Evolutionary conservation across 2,329 filamentous ascomycete species (phyloP), one percentile per base, ranked within the genome.

Genomic region (Phialocephala sp.): DNA sequence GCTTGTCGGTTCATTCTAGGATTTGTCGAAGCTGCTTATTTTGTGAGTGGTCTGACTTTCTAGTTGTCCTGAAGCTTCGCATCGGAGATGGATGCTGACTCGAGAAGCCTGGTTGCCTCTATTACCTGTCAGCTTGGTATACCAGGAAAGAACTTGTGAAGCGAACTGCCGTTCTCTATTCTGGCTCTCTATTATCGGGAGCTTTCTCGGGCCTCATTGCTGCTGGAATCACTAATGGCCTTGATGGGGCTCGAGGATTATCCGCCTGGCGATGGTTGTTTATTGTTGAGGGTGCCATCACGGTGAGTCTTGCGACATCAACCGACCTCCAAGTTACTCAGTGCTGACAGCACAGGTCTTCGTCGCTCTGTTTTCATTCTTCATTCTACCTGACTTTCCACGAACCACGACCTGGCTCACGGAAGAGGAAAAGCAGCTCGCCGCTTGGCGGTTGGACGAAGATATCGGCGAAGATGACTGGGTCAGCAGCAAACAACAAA

Each of bases 281-380:
- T 77, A 87, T 92, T 61, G 87, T 92, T 43, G 89, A 92, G 75
- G 90, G 90, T 24, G 80, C 82, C n/a, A 82, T 89, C 65, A 92
- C 89, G 1, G 79, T 92, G n/a, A 50, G 45, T 50, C 27, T 6
- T 32, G 27, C 6, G 27, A 32, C 27, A 32, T 32, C 27, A 32
- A 32, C 27, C 3, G 6, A 32, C 27, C 27, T 32, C 27, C 27
- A 32, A 3, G 27, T 32, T 32, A 32, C 27, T 18, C 45, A 24
- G 22, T 22, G 12, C 45, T 50, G 4, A 50, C 8, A n/a, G 2
- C 5, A 9, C 12, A 50, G 45, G 45, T 50, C 35, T 79, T 79
- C 6, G 81, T 92, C 35, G 89, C 89, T 14, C 74, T 87, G 6
- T 71, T 75, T 0, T 82, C 87, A 1, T 83, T 83, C 73, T 87